Base-by-base conservation (phyloP, 1,284 basidiomycete genomes). In the Boletellus deceptivus region DNA sequence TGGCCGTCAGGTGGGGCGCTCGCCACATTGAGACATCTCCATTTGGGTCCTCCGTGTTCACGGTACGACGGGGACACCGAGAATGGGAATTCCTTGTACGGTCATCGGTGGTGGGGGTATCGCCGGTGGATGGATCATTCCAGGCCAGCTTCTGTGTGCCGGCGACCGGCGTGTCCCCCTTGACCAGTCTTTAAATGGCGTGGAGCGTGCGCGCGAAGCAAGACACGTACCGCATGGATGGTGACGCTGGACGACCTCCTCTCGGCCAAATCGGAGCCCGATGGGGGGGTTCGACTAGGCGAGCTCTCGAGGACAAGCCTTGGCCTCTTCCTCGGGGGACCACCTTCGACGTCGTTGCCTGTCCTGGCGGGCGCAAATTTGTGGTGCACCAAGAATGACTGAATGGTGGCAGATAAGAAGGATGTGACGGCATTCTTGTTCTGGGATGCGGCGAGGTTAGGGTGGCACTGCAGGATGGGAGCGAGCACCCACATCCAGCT, bases 91-190 rank as follows among this genome's bases (percentile, higher is more conserved):
- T 78, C 11, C 81, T 82, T 10, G 80, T 82, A 24, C 85, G 76
- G 43, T 76, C 64, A 63, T 96, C 86, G 10, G 93, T 76, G 7
- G 87, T 58, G 56, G 87, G 86, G 0, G 74, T 75, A 64, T 87
- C 77, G n/a, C 85, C 80, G 2, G 84, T 88, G 20, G 58, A 67
- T 20, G 79, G 76, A 68, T 91, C 86, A 31, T 70, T 77, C 86
- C 86, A 89, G 22, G 70, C 48, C 20, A 78, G 59, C 50, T 50
- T 53, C 43, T 59, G 55, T 46, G 74, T 70, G 35, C 68, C 61
- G 40, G 50, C 48, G 39, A 58, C 52, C 48, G 50, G 29, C 17
- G 48, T 39, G 17, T 57, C 43, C n/a, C 27, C 56, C 52, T 58
- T 52, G 48, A 43, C 41, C 25, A 34, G 43, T 38, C 50, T 50